Evolutionary conservation across 352 stramenopile species (phyloP).

Genomic region (Blastocystis sp.): DNA sequence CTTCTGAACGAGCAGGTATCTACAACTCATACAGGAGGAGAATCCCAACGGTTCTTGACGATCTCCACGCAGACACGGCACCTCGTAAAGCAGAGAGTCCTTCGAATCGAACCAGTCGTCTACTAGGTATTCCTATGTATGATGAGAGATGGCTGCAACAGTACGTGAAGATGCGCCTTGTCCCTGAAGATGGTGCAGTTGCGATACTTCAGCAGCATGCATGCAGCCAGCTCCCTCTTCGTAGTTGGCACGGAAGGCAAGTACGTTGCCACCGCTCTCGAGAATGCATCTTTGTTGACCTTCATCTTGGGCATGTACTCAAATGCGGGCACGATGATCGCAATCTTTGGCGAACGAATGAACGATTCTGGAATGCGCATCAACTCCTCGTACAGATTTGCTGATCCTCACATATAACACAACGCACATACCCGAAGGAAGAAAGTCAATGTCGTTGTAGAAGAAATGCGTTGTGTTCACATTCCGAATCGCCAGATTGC

Average conservation of each 20-base stretch:
- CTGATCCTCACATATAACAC: not conserved
- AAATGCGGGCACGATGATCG: not conserved
- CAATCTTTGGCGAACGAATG: not conserved
- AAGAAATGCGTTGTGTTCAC: conserved; percentile 15
- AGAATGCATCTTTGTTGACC: not conserved
- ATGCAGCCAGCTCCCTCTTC: not conserved
- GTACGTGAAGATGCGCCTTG: conserved; percentile 36
- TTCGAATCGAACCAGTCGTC: not conserved
- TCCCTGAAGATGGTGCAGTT: conserved; percentile 33
- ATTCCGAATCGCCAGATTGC: conserved; percentile 28
- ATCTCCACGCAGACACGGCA: not conserved
- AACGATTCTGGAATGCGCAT: not conserved
- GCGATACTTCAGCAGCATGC: not conserved
- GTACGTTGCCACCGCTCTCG: not conserved
- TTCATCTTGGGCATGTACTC: not conserved
- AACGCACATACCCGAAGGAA: conserved; percentile 7
- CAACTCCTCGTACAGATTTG: not conserved
- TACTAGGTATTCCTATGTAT: not conserved
- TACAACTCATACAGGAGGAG: not conserved
- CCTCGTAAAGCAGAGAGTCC: not conserved
- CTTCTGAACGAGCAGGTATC: conserved; percentile 40
- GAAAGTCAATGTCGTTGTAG: conserved; percentile 27
- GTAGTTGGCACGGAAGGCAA: not conserved
- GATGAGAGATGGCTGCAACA: not conserved
- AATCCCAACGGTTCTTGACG: conserved; percentile 18